A percentile compares a stretch with the other conserved stretches of the same genome.
phyloP scores from a whole-genome alignment of 73 alveolate species.

The Uronychia binucleata region DNA sequence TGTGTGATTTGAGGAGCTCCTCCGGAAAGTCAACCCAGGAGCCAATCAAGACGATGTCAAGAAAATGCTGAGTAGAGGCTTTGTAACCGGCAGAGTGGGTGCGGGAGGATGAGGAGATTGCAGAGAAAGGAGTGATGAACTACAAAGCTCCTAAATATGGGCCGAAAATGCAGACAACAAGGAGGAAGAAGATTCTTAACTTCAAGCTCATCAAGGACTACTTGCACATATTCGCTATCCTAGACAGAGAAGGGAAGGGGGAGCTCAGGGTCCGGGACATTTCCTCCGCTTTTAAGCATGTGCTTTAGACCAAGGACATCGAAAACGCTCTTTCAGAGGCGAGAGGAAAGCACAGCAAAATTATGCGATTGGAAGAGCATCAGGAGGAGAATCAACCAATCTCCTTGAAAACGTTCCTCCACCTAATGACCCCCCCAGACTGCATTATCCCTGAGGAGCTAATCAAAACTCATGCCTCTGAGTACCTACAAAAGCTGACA shows the following conservation, averaged over 20 bases:
- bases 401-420: background rate
- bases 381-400: background rate
- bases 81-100: conserved; percentile 33
- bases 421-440: conserved; percentile 34
- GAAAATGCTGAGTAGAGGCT: conserved; percentile 35
- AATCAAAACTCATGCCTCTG: conserved; percentile 14
- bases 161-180: background rate
- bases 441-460: conserved; percentile 18
- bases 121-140: conserved; percentile 35
- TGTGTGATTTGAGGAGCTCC: conserved; percentile 39
- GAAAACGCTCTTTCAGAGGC: conserved; percentile 19
- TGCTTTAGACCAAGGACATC: conserved; percentile 12
- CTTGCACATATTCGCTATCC: conserved; percentile 45
- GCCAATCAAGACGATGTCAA: conserved; percentile 43
- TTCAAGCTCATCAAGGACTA: conserved; percentile 49
- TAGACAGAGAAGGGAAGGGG: conserved; percentile 36
- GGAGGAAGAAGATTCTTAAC: conserved; percentile 11
- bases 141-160: conserved; percentile 43
- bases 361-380: background rate
- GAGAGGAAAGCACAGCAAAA: background rate
- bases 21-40: conserved; percentile 54
- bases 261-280: background rate
- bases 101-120: conserved; percentile 42
- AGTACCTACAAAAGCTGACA: conserved; percentile 4
- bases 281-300: conserved; percentile 8